Percentiles rank a stretch among this genome's conserved stretches.
Evolutionary conservation across 768 basidiomycete genomes (phyloP).

Genomic region (Amanita pseudoporphyria): DNA sequence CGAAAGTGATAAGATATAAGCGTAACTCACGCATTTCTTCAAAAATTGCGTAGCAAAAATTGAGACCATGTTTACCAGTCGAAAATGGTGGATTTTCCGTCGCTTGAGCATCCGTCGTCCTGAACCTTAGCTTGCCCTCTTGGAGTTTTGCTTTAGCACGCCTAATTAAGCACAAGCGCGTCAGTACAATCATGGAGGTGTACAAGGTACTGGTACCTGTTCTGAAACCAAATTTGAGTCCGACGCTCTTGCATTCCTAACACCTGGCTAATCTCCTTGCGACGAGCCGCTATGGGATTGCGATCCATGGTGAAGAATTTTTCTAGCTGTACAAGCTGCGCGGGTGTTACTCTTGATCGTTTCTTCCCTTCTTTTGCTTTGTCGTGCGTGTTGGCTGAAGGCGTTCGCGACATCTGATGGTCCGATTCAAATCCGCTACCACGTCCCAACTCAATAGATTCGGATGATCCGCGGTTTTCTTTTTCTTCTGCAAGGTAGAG

Average conservation of each 20-base stretch:
- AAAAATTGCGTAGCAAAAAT: constrained; percentile 57
- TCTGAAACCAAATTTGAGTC: constrained; percentile 88
- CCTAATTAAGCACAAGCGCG: constrained; percentile 23
- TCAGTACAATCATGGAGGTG: constrained; percentile 4
- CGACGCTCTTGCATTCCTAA: constrained; percentile 82
- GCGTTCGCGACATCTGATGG: no score
- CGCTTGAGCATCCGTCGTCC: constrained; percentile 25
- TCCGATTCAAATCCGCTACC: background rate
- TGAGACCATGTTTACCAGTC: constrained; percentile 41
- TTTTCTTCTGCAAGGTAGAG: background rate
- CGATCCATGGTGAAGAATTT: constrained; percentile 58
- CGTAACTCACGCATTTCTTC: constrained; percentile 62
- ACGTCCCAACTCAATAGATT: background rate
- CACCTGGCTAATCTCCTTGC: constrained; percentile 64
- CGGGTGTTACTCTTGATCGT: constrained; percentile 69
- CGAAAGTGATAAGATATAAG: background rate
- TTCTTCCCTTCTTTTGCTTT: constrained; percentile 52
- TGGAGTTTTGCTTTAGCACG: constrained; percentile 76
- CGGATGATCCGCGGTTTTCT: background rate
- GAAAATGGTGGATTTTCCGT: constrained; percentile 45
- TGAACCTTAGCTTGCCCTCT: constrained; percentile 41
- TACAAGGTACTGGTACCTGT: constrained; percentile 39
- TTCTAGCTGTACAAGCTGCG: constrained; percentile 72
- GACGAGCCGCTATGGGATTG: constrained; percentile 60
- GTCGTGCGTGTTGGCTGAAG: background rate